These are phyloP conservation scores for Chaetothyriales sp. DNA, from an alignment of 2,329 filamentous ascomycete species.

Conservation along the genomic window DNA sequence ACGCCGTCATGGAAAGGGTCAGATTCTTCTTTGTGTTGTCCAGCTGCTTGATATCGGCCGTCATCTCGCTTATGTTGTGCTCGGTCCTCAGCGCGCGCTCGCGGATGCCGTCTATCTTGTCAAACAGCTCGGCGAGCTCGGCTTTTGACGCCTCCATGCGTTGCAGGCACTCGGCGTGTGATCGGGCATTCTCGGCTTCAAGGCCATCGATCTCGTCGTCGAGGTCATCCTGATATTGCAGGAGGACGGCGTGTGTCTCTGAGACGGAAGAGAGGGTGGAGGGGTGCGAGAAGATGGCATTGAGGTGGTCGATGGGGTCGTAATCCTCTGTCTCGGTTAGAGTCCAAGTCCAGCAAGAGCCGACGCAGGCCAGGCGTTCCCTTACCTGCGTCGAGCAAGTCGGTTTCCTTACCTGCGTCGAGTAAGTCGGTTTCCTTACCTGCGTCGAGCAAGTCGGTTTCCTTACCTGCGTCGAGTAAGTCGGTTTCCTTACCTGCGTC, in stretches of 20 bases:
- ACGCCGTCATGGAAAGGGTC: conserved; percentile 90
- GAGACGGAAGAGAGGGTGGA: conserved; percentile 67
- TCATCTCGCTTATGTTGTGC: conserved; percentile 95
- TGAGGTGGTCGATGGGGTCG: conserved; percentile 83
- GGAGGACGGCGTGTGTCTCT: conserved; percentile 59
- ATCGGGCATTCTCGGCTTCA: conserved; percentile 63
- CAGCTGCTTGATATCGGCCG: conserved; percentile 91
- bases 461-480: conserved; percentile 33
- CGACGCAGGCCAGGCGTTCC: not conserved
- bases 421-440: conserved; percentile 30
- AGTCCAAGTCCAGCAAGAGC: not conserved
- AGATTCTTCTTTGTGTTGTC: conserved; percentile 95
- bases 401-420: too few species aligned
- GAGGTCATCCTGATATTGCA: conserved; percentile 66
- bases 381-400: conserved; percentile 35
- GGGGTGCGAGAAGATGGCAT: conserved; percentile 82
- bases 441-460: conserved; percentile 32
- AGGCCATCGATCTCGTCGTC: conserved; percentile 62
- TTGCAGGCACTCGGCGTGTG: conserved; percentile 73
- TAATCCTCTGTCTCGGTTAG: conserved; percentile 51
- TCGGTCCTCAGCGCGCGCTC: conserved; percentile 83
- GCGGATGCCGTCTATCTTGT: conserved; percentile 86
- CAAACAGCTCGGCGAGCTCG: conserved; percentile 79
- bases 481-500: conserved; percentile 31
- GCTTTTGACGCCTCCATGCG: conserved; percentile 83